These are phyloP conservation scores for Lepidium sativum DNA, from an alignment of 345 rosid species.

Conservation along the genomic window DNA sequence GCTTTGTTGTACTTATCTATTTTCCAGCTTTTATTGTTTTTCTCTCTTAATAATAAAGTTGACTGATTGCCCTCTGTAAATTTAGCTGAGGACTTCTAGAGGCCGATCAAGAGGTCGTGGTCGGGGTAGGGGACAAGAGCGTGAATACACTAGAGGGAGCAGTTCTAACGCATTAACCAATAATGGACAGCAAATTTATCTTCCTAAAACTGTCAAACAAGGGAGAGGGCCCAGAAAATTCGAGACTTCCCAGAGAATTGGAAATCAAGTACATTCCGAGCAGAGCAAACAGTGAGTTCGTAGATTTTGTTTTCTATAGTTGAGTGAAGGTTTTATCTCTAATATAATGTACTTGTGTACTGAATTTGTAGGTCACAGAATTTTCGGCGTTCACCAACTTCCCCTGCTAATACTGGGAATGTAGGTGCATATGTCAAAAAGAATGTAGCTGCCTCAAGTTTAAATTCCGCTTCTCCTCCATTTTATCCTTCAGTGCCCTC, in stretches of 20 bases:
- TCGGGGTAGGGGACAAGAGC: constrained; percentile 49
- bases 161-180: constrained; percentile 40
- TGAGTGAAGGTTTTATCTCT: not conserved
- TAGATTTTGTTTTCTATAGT: not conserved
- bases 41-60: not conserved
- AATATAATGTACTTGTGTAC: not conserved
- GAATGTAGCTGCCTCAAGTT: constrained; percentile 52
- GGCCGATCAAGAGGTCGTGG: constrained; percentile 59
- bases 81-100: constrained; percentile 59
- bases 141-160: constrained; percentile 44
- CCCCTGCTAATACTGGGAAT: constrained; percentile 36
- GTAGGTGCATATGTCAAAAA: constrained; percentile 37
- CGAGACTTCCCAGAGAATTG: constrained; percentile 40
- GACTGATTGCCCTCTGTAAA: constrained; percentile 2
- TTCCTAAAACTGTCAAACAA: constrained; percentile 44
- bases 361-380: constrained; percentile 27
- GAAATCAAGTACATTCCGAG: constrained; percentile 39
- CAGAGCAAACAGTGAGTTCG: constrained; percentile 55
- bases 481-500: constrained; percentile 87
- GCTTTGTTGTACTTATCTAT: not conserved
- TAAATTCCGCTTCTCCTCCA: constrained; percentile 95
- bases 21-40: not conserved
- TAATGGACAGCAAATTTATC: constrained; percentile 42
- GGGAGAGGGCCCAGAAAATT: constrained; percentile 73
- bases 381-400: constrained; percentile 25